phyloP scores from a whole-genome alignment of 345 rosid species.

The Noccaea bulbosa region DNA sequence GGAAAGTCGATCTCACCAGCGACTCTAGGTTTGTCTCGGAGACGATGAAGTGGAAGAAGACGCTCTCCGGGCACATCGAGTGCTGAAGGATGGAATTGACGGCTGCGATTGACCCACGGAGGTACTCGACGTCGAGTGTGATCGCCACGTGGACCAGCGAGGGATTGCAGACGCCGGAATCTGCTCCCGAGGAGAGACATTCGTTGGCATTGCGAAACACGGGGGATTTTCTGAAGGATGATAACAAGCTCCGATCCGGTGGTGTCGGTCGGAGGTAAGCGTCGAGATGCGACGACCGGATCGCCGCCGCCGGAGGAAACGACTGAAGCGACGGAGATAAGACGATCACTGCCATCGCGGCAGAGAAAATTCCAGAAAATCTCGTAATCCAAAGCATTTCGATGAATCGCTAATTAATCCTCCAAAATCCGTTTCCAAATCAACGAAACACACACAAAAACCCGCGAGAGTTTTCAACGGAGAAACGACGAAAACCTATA shows the following conservation, averaged over 20 bases:
- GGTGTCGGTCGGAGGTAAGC: slow-evolving; percentile 18
- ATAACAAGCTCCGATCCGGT: slow-evolving; percentile 31
- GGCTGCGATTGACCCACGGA: slow-evolving; percentile 80
- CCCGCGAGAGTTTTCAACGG: slow-evolving; percentile 8
- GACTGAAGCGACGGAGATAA: slow-evolving; percentile 63
- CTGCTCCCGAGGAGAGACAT: slow-evolving; percentile 45
- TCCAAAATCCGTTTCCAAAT: slow-evolving; percentile 20
- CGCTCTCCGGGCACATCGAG: slow-evolving; percentile 66
- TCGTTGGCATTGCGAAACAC: slow-evolving; percentile 62
- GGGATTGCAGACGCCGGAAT: slow-evolving; percentile 59
- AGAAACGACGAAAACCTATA: background rate
- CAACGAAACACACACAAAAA: background rate
- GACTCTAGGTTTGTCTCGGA: slow-evolving; percentile 56
- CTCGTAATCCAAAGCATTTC: slow-evolving; percentile 69
- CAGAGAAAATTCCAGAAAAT: slow-evolving; percentile 66
- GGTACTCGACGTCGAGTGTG: slow-evolving; percentile 70
- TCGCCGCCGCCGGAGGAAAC: slow-evolving; percentile 65
- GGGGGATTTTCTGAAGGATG: slow-evolving; percentile 56
- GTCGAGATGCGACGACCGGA: slow-evolving; percentile 51
- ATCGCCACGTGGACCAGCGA: slow-evolving; percentile 77
- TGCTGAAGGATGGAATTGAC: slow-evolving; percentile 70
- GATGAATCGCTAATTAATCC: slow-evolving; percentile 21
- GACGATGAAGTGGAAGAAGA: slow-evolving; percentile 76
- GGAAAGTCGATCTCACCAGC: slow-evolving; percentile 66
- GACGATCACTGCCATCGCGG: slow-evolving; percentile 54